phyloP scores from a whole-genome alignment of 768 basidiomycete species.

The Imleria badia region DNA sequence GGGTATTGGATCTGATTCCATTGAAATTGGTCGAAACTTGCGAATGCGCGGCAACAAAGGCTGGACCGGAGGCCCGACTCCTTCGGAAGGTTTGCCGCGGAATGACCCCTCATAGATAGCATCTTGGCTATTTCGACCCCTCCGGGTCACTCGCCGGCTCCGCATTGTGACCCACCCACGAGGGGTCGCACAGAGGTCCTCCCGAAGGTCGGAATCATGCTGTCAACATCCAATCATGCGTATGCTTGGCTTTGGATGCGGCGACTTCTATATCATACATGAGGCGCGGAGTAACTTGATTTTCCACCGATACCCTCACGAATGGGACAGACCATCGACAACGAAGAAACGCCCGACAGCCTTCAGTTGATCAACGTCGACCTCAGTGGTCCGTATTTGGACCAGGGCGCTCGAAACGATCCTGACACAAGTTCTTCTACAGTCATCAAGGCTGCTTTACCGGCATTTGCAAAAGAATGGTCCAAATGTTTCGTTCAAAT shows the following conservation, averaged over 20 bases:
- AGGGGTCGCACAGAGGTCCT: no score
- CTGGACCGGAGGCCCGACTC: no score
- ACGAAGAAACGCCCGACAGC: background rate
- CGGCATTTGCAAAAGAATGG: conserved; percentile 17
- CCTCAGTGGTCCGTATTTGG: conserved; percentile 13
- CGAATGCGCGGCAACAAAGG: no score
- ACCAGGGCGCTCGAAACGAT: background rate
- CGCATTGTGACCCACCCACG: no score
- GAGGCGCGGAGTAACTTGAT: background rate
- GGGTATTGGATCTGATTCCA: conserved; percentile 39
- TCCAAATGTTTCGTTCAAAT: conserved; percentile 26
- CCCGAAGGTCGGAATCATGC: no score
- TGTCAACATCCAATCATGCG: no score
- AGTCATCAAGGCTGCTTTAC: conserved; percentile 29
- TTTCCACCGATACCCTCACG: background rate
- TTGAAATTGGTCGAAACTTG: no score
- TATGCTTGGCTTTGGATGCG: no score
- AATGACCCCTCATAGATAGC: no score
- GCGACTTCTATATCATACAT: background rate
- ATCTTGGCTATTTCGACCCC: no score
- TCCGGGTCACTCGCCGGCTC: no score
- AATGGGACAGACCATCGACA: background rate
- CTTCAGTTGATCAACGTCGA: conserved; percentile 28
- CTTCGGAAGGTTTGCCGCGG: no score
- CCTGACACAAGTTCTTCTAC: background rate